phyloP scores from a whole-genome alignment of 2,329 filamentous ascomycete genomes.

The Ceratocystis cacaofunesta region DNA sequence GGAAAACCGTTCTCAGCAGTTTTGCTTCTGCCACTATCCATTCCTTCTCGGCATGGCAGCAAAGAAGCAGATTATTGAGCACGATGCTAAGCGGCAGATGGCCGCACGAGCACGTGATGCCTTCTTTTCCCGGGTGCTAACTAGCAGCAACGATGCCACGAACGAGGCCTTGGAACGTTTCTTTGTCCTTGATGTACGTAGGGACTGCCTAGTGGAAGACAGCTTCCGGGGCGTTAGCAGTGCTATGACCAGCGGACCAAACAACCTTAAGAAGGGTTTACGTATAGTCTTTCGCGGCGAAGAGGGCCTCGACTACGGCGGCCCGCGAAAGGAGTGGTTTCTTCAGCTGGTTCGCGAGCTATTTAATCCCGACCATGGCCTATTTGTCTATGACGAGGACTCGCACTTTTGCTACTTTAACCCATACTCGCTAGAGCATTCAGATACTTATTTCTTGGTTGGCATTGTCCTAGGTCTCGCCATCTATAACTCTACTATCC shows the following conservation, averaged over 20 bases:
- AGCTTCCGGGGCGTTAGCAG: slow-evolving; percentile 74
- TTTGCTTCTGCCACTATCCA: slow-evolving; percentile 57
- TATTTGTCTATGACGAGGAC: slow-evolving; percentile 85
- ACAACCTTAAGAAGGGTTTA: slow-evolving; percentile 81
- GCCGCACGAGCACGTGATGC: slow-evolving; percentile 74
- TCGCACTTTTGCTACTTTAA: slow-evolving; percentile 90
- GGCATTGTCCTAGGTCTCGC: slow-evolving; percentile 77
- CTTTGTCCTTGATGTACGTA: slow-evolving; percentile 58
- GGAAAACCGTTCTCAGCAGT: slow-evolving; percentile 61
- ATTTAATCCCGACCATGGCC: slow-evolving; percentile 80
- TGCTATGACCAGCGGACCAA: slow-evolving; percentile 62
- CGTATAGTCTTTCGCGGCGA: slow-evolving; percentile 76
- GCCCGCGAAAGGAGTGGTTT: slow-evolving; percentile 89
- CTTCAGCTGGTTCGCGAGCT: slow-evolving; percentile 74
- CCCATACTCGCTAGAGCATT: slow-evolving; percentile 74
- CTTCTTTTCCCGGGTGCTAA: slow-evolving; percentile 79
- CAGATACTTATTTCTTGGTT: slow-evolving; percentile 81
- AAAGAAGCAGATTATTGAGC: slow-evolving; percentile 79
- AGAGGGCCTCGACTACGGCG: slow-evolving; percentile 82
- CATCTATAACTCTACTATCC: slow-evolving; percentile 88
- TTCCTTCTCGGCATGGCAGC: slow-evolving; percentile 85
- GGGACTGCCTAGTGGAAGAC: slow-evolving; percentile 79
- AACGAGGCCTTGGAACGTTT: slow-evolving; percentile 44
- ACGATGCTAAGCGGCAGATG: slow-evolving; percentile 82
- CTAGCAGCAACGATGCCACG: slow-evolving; percentile 40